Conservation (phyloP, 805 yeast species). For the Sugiyamaella valdiviana region DNA sequence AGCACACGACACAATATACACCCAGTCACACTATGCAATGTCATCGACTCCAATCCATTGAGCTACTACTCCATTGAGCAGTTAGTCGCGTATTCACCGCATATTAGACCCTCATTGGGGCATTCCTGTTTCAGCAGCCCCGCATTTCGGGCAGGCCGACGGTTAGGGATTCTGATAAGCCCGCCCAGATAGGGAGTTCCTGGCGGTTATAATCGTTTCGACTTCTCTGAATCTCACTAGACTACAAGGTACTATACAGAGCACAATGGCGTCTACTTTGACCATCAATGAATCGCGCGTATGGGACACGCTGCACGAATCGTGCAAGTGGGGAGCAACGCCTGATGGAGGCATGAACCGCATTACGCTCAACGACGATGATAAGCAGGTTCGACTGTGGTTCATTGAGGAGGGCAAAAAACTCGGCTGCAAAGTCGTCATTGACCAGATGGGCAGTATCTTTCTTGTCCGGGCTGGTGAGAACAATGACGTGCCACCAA, state of each 20-base stretch:
- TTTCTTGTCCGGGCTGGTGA: constrained; percentile 60
- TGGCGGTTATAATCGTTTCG: neutral
- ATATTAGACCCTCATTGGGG: too few species aligned
- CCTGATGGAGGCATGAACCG: constrained; percentile 67
- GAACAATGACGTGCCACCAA: constrained; percentile 43
- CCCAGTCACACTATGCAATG: too few species aligned
- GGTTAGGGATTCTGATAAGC: neutral
- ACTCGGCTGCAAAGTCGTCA: constrained; percentile 51
- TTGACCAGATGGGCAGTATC: constrained; percentile 64
- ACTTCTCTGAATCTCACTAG: too few species aligned
- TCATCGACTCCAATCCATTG: too few species aligned
- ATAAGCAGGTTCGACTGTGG: constrained; percentile 63
- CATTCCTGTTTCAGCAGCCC: neutral
- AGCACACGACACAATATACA: too few species aligned
- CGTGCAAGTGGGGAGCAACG: constrained; percentile 56
- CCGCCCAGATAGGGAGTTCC: neutral
- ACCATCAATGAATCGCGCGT: constrained; percentile 39
- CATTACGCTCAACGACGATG: constrained; percentile 55
- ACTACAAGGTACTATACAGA: neutral
- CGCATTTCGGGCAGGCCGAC: neutral
- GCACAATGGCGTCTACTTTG: neutral
- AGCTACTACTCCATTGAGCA: too few species aligned
- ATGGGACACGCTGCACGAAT: constrained; percentile 53
- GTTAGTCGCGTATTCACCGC: neutral
- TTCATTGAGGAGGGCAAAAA: constrained; percentile 45